phyloP scores from a whole-genome alignment of 1,139 yeast genomes.

The Candida sanyaensis region DNA sequence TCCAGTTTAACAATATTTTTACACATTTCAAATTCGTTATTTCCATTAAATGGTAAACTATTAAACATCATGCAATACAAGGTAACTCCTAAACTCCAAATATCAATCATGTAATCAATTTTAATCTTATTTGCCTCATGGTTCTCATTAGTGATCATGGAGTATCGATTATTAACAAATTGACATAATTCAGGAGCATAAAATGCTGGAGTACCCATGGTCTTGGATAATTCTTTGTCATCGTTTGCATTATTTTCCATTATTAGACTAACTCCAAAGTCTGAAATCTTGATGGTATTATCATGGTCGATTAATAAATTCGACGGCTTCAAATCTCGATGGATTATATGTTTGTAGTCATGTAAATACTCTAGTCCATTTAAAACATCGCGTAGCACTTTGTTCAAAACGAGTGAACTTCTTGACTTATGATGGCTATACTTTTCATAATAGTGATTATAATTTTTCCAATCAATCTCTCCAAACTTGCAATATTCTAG shows the following conservation, averaged over 20 bases:
- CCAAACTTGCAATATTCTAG: constrained; percentile 53
- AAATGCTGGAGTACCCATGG: constrained; percentile 74
- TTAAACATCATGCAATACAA: constrained; percentile 59
- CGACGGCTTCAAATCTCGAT: constrained; percentile 90
- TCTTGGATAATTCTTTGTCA: constrained; percentile 49
- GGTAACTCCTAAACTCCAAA: constrained; percentile 69
- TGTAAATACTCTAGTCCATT: constrained; percentile 80
- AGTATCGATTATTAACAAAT: constrained; percentile 44
- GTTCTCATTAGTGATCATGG: constrained; percentile 31
- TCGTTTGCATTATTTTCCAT: constrained; percentile 48
- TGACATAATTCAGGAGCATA: constrained; percentile 71
- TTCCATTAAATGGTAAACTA: constrained; percentile 62
- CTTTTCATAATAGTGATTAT: constrained; percentile 42
- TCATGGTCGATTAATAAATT: constrained; percentile 64
- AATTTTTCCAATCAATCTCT: constrained; percentile 47
- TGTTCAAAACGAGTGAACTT: constrained; percentile 32
- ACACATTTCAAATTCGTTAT: constrained; percentile 60
- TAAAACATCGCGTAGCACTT: constrained; percentile 45
- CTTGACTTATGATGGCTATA: constrained; percentile 21
- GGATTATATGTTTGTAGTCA: constrained; percentile 81
- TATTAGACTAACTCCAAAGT: constrained; percentile 71
- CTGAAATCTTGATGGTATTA: constrained; percentile 71
- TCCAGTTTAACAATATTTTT: constrained; percentile 48
- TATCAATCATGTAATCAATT: constrained; percentile 53
- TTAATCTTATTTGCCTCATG: constrained; percentile 22